Evolutionary conservation across 257 asterid species (phyloP), one percentile per base, ranked within the genome.

Genomic region (Nicotiana benthamiana): DNA sequence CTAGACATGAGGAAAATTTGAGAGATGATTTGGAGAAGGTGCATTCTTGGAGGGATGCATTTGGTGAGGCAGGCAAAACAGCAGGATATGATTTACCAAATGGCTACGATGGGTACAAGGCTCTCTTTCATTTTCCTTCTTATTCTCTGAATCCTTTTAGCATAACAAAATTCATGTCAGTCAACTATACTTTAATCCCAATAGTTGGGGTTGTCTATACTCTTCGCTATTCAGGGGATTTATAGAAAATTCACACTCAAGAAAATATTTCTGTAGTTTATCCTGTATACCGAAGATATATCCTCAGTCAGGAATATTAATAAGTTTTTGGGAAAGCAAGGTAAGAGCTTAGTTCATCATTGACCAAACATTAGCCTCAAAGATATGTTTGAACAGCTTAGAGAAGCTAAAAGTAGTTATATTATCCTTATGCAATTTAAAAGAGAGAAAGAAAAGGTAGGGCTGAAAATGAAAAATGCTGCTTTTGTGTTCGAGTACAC

Each of bases 71-170:
- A 48, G 79, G 79, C 24, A 74, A 48, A 74, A 74, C 16, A 74
- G 61, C 79, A 7, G 79, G 79, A 48, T 74, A 74, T 74, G 79
- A 74, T 74, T 74, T 74, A 52, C 79, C 24, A 26, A 74, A 24
- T 48, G 43, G 9, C 40, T 74, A 48, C 5, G 61, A 74, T 5
- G 79, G 79, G 79, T 74, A 63, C 22, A 2, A 1, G 5, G 0
- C 72, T 28, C 68, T 26, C 68, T 62, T 61, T 61, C 34, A 12
- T 24, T 9, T 59, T n/a, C 15, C 5, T 59, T 20, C 28, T 59
- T 59, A n/a, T 20, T 59, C 22, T 20, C 28, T 8, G 26, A 3
- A 20, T 59, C 28, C 16, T n/a, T 59, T 59, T 59, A n/a, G 64
- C 64, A 59, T 11, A 59, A 2, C 9, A 20, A 22, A 20, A 59